These are phyloP conservation scores for Macrolepiota dolichaula DNA, from an alignment of 768 basidiomycete genomes.

Conservation along the genomic window DNA sequence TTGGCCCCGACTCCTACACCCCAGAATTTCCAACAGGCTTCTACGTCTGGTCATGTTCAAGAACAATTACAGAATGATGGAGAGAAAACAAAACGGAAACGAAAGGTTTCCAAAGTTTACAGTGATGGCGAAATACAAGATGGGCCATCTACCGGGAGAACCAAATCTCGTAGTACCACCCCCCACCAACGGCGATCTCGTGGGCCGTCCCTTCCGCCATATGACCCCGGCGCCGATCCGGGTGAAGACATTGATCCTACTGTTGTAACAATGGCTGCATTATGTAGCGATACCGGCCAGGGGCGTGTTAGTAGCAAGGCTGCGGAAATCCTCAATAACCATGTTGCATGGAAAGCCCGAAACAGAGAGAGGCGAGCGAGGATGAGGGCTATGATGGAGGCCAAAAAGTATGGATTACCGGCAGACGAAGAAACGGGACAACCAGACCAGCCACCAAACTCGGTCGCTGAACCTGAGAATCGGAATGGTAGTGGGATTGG, in stretches of 20 bases:
- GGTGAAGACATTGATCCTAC: conserved; percentile 84
- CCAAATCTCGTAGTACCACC: conserved; percentile 26
- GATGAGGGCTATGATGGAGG: conserved; percentile 63
- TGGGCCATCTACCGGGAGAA: conserved; percentile 10
- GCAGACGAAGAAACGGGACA: conserved; percentile 40
- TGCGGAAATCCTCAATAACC: conserved; percentile 64
- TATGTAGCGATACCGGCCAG: conserved; percentile 75
- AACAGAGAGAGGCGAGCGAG: conserved; percentile 65
- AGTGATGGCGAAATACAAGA: conserved; percentile 14
- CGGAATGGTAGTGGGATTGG: background rate
- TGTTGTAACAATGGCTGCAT: conserved; percentile 73
- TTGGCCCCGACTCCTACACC: background rate
- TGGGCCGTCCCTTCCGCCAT: conserved; percentile 50
- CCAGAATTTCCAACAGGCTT: conserved; percentile 1
- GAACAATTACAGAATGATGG: background rate
- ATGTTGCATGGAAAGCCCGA: conserved; percentile 66
- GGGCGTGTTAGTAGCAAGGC: conserved; percentile 81
- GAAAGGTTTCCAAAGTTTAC: conserved; percentile 13
- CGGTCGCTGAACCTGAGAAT: conserved; percentile 15
- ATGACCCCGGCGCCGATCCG: conserved; percentile 57
- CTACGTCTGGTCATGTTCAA: background rate
- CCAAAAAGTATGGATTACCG: conserved; percentile 68
- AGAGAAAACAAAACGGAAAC: conserved; percentile 18
- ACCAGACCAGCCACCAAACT: conserved; percentile 12
- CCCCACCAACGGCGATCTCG: conserved; percentile 37